Base-by-base conservation (phyloP, 768 basidiomycete species). In the Boletus sp. region DNA sequence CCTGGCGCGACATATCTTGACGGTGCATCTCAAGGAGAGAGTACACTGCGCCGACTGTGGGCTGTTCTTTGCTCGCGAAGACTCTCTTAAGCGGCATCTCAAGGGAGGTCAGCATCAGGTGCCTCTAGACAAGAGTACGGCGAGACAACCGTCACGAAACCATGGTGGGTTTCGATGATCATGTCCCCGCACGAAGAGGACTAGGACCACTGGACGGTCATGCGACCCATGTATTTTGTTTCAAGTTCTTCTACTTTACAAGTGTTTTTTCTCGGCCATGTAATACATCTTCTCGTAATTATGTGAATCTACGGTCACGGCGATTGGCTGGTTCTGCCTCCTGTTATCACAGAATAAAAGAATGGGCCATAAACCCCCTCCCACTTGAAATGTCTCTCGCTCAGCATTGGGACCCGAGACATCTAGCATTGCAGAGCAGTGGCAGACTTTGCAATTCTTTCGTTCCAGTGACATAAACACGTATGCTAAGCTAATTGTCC, bases 51-150 rank as follows among this genome's bases (percentile, higher is more conserved):
- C 3, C 2, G 10, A 42, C 9, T 70, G 70, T 19, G 57, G 62
- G 25, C 2, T 44, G 44, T 15, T 0, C 10, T 70, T 71, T 59
- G 64, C 70, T 33, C 66, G 70, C 0, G 64, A 56, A n/a, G 68
- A 70, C 25, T 70, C 68, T 1, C 53, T 71, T 19, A 67, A 57
- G 57, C 59, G 68, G 9, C 68, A 69, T 27, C 17, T 50, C 0
- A 69, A 56, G 33, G 62, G 64, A 23, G 30, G 51, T 25, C 50
- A 53, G 7, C 62, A 67, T 15, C 55, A 54, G 4, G 37, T 14
- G 1, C 15, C 38, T 25, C 25, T 21, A 2, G 53, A 47, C 4
- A 47, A 37, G 39, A 29, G 21, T 33, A 19, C n/a, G 9, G 33
- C 8, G 21, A 50, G 23, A 27, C n/a, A 13, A 9, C 30, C 43